Evolutionary conservation across 73 alveolate species (phyloP).

Genomic region (Tetrahymena borealis): DNA sequence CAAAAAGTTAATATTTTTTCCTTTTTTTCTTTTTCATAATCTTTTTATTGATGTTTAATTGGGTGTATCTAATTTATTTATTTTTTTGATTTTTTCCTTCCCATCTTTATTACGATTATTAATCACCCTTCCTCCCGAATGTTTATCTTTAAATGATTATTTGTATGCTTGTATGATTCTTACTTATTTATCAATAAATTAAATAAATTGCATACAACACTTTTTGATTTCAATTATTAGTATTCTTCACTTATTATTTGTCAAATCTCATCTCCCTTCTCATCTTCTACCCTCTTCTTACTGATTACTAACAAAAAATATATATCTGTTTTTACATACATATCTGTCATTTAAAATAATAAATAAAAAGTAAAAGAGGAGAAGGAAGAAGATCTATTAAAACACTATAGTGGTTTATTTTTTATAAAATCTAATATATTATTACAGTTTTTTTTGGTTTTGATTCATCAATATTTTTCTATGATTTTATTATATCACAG

Average conservation of each 20-base stretch:
- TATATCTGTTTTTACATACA: background rate
- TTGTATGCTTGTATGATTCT: background rate
- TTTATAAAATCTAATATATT: background rate
- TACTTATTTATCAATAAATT: background rate
- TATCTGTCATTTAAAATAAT: background rate
- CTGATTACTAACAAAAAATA: background rate
- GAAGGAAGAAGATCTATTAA: background rate
- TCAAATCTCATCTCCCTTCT: background rate
- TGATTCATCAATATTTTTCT: too few relatives aligned
- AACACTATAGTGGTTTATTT: background rate
- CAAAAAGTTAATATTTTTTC: too few relatives aligned
- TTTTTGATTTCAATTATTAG: background rate
- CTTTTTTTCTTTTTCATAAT: background rate
- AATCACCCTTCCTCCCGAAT: background rate
- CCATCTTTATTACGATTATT: background rate
- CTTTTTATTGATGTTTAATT: background rate
- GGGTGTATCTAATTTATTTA: background rate
- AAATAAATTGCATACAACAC: background rate
- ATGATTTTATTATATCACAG: too few relatives aligned
- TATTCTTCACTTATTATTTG: background rate
- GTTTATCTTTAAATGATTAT: background rate
- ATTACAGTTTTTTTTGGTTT: background rate
- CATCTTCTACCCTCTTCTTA: background rate
- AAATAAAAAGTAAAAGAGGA: background rate
- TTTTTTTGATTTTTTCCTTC: background rate